Base-by-base conservation (phyloP, 768 basidiomycete genomes). In the Lyophyllum decastes region DNA sequence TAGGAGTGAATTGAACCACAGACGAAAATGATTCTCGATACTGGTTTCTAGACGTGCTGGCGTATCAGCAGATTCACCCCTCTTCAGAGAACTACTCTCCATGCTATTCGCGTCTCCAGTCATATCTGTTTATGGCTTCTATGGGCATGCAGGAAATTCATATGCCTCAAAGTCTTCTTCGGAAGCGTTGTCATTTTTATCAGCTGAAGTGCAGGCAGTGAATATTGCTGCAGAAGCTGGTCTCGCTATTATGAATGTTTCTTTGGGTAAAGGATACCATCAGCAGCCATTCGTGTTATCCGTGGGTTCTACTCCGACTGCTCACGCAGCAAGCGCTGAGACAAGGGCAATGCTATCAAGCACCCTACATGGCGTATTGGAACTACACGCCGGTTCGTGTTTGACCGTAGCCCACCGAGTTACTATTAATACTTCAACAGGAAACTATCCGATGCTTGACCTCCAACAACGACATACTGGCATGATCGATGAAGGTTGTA, bases 271-370 rank as follows among this genome's bases (percentile, higher is more conserved):
- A n/a, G 49, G 57, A 4, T 56, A 68, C 40, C 70, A 78, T 52
- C 73, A 75, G 6, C 70, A 75, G 35, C 79, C 82, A 5, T 93
- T 90, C 63, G 80, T 91, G 1, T 73, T 95, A 34, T 89, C 89
- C 2, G 87, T 94, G 1, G 92, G 93, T 21, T 89, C 92, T n/a
- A 94, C 93, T 2, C 93, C 93, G 1, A 87, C 92, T 2, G 93
- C 92, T 0, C 90, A 94, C 66, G 88, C 88, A 10, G 90, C 88
- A 12, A 84, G 81, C 27, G 73, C 79, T 22, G 82, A 79, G 63
- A 77, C 77, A 19, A 77, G 75, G 49, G 71, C 73, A 16, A 68
- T 74, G 44, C 66, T 88, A 19, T 72, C 78, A 7, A 70, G 76
- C 24, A 63, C 73, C 52, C 75, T 92, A 34, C 76, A 85, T 56